Percentiles rank a stretch among this genome's conserved stretches.
phyloP scores from a whole-genome alignment of 495 filamentous ascomycete species.

The Penicillium goetzii region DNA sequence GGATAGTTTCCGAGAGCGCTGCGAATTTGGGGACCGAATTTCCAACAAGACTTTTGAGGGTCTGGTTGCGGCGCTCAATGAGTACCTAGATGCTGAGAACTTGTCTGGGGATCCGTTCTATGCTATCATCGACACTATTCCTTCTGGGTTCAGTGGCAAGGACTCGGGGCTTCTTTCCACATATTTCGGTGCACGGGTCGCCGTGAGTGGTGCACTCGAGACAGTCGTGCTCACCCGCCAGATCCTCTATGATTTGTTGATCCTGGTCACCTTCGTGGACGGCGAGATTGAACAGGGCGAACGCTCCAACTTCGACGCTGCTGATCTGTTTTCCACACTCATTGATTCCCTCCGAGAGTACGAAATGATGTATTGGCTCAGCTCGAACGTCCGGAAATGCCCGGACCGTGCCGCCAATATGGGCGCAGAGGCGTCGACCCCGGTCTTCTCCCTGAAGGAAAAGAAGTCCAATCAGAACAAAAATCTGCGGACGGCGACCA shows the following conservation, averaged over 20 bases:
- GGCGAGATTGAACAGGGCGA: slow-evolving; percentile 72
- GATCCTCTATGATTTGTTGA: slow-evolving; percentile 76
- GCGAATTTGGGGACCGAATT: slow-evolving; percentile 71
- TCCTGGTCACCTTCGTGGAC: slow-evolving; percentile 82
- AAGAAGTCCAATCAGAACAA: slow-evolving; percentile 28
- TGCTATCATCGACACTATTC: slow-evolving; percentile 49
- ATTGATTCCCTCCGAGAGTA: slow-evolving; percentile 70
- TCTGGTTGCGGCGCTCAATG: slow-evolving; percentile 44
- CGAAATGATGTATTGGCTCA: slow-evolving; percentile 81
- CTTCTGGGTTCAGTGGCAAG: slow-evolving; percentile 44
- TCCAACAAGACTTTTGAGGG: slow-evolving; percentile 68
- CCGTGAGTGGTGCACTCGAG: slow-evolving; percentile 79
- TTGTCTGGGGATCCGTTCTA: slow-evolving; percentile 58
- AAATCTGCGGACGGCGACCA: slow-evolving; percentile 38
- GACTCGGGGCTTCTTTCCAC: slow-evolving; percentile 57
- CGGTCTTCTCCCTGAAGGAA: slow-evolving; percentile 36
- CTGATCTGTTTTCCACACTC: slow-evolving; percentile 67
- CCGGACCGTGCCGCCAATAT: slow-evolving; percentile 25
- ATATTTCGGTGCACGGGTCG: slow-evolving; percentile 69
- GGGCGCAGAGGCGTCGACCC: slow-evolving; percentile 27
- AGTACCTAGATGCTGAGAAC: slow-evolving; percentile 42
- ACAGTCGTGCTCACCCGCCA: slow-evolving; percentile 65
- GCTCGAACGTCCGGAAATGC: slow-evolving; percentile 53
- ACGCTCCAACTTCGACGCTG: slow-evolving; percentile 66
- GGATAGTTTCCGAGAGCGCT: slow-evolving; percentile 69